These are phyloP conservation scores for Talaromyces sp. DNA, from an alignment of 2,329 filamentous ascomycete genomes.

Conservation along the genomic window DNA sequence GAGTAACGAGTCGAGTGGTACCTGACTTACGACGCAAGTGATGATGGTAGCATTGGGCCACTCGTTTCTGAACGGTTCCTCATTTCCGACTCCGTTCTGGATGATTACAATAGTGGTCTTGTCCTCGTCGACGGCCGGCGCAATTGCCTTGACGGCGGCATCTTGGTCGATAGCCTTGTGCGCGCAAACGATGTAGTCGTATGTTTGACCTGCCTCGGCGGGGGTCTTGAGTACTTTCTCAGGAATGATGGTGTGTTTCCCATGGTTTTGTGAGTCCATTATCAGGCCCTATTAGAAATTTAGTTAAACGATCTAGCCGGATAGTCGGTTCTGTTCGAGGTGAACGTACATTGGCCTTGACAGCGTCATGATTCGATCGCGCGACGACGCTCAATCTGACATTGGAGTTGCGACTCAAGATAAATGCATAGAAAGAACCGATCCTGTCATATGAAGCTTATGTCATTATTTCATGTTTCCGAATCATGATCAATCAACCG, in stretches of 20 bases:
- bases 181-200: constrained; percentile 39
- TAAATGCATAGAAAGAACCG: constrained; percentile 57
- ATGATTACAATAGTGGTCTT: constrained; percentile 39
- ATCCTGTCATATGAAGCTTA: constrained; percentile 39
- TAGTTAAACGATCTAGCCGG: not conserved
- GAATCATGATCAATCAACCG: not conserved
- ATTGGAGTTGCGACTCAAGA: constrained; percentile 43
- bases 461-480: not conserved
- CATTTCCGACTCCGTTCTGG: constrained; percentile 43
- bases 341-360: constrained; percentile 35
- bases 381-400: constrained; percentile 44
- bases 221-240: constrained; percentile 38
- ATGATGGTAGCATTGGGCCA: constrained; percentile 34
- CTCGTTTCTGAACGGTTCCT: constrained; percentile 35
- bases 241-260: constrained; percentile 33
- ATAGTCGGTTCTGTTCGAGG: not conserved
- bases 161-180: constrained; percentile 44
- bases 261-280: constrained; percentile 43
- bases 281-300: constrained; percentile 35
- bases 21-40: constrained; percentile 41
- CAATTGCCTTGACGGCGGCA: constrained; percentile 33
- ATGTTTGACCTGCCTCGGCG: constrained; percentile 30
- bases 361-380: constrained; percentile 46
- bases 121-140: constrained; percentile 34
- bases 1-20: not conserved